These are phyloP conservation scores for Adansonia grandidieri DNA, from an alignment of 441 rosid genomes.

Conservation along the genomic window DNA sequence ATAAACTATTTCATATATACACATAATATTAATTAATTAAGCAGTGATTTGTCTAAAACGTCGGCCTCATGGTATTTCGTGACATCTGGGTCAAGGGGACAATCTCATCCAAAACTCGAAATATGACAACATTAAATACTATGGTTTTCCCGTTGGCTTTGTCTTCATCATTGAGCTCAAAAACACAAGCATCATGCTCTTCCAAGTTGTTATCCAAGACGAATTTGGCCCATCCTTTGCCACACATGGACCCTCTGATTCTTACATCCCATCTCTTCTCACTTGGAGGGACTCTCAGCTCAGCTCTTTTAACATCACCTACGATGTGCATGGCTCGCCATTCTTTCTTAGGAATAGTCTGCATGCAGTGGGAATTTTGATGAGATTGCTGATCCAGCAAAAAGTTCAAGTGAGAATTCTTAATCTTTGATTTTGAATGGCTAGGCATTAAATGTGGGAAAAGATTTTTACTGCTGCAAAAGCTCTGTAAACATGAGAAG, in stretches of 20 bases:
- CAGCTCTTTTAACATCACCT: neutral
- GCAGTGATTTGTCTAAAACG: neutral
- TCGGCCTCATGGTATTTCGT: too few species aligned
- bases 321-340: neutral
- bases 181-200: constrained; percentile 18
- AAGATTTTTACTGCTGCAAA: neutral
- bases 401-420: constrained; percentile 1
- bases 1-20: neutral
- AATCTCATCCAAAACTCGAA: constrained; percentile 3
- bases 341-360: neutral
- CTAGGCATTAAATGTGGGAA: neutral
- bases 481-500: neutral
- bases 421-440: neutral
- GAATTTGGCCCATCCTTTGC: constrained; percentile 12
- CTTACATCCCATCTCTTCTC: neutral
- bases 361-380: neutral
- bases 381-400: neutral
- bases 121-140: neutral
- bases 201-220: constrained; percentile 22
- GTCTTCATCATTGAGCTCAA: neutral
- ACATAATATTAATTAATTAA: neutral
- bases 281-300: neutral
- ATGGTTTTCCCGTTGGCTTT: neutral
- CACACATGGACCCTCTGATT: neutral
- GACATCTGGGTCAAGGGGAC: constrained; percentile 10